A percentile compares a stretch with the other conserved stretches of the same genome.
phyloP scores from a whole-genome alignment of 2,329 filamentous ascomycete species.

The Hypoxylon sp. region DNA sequence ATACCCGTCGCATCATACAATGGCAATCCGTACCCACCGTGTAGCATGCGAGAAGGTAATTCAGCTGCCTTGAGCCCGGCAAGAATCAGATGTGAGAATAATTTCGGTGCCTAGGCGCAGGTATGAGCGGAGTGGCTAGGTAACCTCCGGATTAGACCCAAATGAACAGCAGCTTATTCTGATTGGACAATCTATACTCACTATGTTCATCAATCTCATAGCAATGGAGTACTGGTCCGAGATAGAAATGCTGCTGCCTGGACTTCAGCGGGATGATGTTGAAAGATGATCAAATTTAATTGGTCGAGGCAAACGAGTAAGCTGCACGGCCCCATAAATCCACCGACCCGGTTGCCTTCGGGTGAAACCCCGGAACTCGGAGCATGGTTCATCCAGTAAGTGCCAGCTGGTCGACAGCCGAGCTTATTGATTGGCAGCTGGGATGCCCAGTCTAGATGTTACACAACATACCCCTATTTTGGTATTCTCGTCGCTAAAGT shows the following conservation, averaged over 20 bases:
- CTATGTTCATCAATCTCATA: not conserved
- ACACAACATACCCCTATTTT: too few relatives aligned
- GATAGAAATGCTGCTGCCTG: constrained; percentile 31
- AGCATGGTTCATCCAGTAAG: not conserved
- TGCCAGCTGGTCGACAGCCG: too few relatives aligned
- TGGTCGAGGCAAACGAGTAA: constrained; percentile 6
- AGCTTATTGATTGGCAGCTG: too few relatives aligned
- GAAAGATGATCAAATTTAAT: constrained; percentile 4
- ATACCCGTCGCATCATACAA: constrained; percentile 18
- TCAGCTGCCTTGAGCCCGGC: constrained; percentile 30
- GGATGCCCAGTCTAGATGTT: too few relatives aligned
- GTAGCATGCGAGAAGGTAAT: constrained; percentile 15
- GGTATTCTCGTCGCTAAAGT: too few relatives aligned
- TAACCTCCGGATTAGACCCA: constrained; percentile 6
- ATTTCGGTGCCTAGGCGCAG: constrained; percentile 34
- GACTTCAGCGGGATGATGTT: constrained; percentile 17
- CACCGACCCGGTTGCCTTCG: not conserved
- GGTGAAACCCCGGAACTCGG: not conserved
- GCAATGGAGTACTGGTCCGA: constrained; percentile 7
- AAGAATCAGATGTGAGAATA: constrained; percentile 14
- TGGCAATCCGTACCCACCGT: constrained; percentile 1
- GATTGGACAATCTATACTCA: not conserved
- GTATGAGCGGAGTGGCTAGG: constrained; percentile 10
- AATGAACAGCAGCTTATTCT: not conserved
- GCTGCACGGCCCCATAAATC: not conserved